These are phyloP conservation scores for Exsudoporus floridanus DNA, from an alignment of 1,284 basidiomycete genomes.

Conservation along the genomic window DNA sequence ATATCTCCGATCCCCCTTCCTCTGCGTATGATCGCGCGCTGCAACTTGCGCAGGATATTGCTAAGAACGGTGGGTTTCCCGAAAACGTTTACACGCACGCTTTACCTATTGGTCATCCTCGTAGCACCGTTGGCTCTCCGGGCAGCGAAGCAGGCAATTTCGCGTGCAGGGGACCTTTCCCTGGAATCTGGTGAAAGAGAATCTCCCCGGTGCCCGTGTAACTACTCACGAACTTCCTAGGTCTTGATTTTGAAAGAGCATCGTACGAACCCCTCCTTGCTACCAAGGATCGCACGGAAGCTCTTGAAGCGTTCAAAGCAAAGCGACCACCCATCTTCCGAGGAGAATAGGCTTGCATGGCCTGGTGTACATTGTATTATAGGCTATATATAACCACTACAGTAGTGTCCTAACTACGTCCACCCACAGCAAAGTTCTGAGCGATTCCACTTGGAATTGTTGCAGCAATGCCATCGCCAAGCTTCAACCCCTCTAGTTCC, in stretches of 20 bases:
- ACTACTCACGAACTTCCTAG: conserved; percentile 36
- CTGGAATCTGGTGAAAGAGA: conserved; percentile 63
- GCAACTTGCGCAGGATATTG: conserved; percentile 63
- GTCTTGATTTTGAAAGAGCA: conserved; percentile 85
- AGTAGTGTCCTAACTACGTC: conserved; percentile 27
- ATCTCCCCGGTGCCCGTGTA: not conserved
- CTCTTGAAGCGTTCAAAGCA: conserved; percentile 85
- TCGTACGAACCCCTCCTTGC: conserved; percentile 84
- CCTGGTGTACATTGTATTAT: conserved; percentile 1
- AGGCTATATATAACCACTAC: not conserved
- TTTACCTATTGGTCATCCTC: not conserved
- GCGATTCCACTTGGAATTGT: conserved; percentile 53
- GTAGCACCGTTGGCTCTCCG: conserved; percentile 85
- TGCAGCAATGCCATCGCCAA: conserved; percentile 59
- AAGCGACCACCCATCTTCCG: conserved; percentile 83
- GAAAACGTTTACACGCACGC: not conserved
- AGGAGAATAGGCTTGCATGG: conserved; percentile 58
- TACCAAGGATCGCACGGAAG: conserved; percentile 81
- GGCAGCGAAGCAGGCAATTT: conserved; percentile 88
- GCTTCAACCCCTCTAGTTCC: conserved; percentile 68
- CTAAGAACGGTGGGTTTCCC: conserved; percentile 59
- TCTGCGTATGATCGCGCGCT: conserved; percentile 69
- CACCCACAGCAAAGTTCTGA: conserved; percentile 49
- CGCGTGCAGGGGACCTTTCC: conserved; percentile 73
- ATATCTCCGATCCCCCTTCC: conserved; percentile 59